A percentile compares a stretch with the other conserved stretches of the same genome.
These are phyloP conservation scores for Heracleum sosnowskyi DNA, from an alignment of 129 eudicot genomes.

Conservation along the genomic window DNA sequence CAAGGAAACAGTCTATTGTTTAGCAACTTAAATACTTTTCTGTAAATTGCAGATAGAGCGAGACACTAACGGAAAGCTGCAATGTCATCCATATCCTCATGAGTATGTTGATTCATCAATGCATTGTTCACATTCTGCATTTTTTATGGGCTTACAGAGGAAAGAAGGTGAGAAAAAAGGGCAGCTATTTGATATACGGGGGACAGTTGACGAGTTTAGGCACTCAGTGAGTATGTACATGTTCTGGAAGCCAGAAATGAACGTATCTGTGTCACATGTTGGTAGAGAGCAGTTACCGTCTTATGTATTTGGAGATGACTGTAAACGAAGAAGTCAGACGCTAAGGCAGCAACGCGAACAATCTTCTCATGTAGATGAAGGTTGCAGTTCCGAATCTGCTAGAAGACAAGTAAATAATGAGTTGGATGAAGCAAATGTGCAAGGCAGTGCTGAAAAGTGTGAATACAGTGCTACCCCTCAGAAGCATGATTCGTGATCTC, in stretches of 20 bases:
- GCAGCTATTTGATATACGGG: slow-evolving; percentile 83
- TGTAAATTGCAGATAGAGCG: slow-evolving; percentile 63
- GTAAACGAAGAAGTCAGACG: slow-evolving; percentile 28
- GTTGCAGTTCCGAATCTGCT: slow-evolving; percentile 25
- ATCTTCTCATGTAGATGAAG: slow-evolving; percentile 10
- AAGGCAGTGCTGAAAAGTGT: slow-evolving; percentile 31
- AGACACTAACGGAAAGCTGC: slow-evolving; percentile 68
- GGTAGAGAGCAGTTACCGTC: slow-evolving; percentile 61
- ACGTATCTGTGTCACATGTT: slow-evolving; percentile 70
- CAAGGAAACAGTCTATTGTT: too few relatives aligned
- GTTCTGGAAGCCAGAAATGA: slow-evolving; percentile 86
- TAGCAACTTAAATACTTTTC: background rate
- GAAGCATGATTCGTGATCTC: slow-evolving; percentile 39
- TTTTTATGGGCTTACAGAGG: slow-evolving; percentile 84
- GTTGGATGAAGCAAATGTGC: slow-evolving; percentile 23
- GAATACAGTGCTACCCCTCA: slow-evolving; percentile 17
- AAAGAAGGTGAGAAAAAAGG: slow-evolving; percentile 70
- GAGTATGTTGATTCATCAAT: slow-evolving; percentile 45
- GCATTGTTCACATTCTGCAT: slow-evolving; percentile 61
- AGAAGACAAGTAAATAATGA: slow-evolving; percentile 33
- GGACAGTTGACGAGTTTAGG: slow-evolving; percentile 72
- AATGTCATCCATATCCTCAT: slow-evolving; percentile 92
- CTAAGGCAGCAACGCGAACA: slow-evolving; percentile 33
- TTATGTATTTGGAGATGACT: slow-evolving; percentile 54
- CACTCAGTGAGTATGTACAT: slow-evolving; percentile 49